A percentile compares a stretch with the other conserved stretches of the same genome.
phyloP scores from a whole-genome alignment of 2,329 filamentous ascomycete genomes.

The Colletotrichum orchidophilum region DNA sequence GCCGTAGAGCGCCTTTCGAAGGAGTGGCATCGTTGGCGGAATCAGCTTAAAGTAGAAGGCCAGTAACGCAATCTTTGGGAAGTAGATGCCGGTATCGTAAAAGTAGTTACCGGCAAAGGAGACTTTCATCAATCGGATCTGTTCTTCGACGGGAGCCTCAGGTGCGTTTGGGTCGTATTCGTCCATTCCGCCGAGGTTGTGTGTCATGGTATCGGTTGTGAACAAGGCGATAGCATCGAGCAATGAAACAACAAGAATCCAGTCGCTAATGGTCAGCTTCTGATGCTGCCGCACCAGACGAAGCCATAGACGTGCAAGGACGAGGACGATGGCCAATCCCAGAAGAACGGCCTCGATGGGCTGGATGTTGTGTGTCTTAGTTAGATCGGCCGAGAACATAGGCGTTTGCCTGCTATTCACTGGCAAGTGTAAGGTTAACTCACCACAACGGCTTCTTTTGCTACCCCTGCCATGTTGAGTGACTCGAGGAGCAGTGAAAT shows the following conservation, averaged over 20 bases:
- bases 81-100: constrained; percentile 43
- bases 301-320: constrained; percentile 37
- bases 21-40: constrained; percentile 37
- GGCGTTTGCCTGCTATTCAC: not conserved
- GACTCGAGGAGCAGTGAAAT: not conserved
- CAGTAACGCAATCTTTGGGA: constrained; percentile 41
- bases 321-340: constrained; percentile 35
- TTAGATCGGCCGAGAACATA: constrained; percentile 9
- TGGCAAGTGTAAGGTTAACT: not conserved
- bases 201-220: constrained; percentile 38
- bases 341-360: constrained; percentile 42
- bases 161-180: constrained; percentile 35
- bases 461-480: constrained; percentile 20
- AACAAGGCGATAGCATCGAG: constrained; percentile 41
- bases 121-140: constrained; percentile 39
- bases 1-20: constrained; percentile 38
- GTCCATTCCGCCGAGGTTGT: constrained; percentile 42
- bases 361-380: constrained; percentile 21
- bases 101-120: constrained; percentile 44
- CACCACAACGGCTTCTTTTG: constrained; percentile 32
- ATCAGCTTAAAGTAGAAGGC: constrained; percentile 42
- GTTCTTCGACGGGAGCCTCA: constrained; percentile 15
- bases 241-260: constrained; percentile 39
- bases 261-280: constrained; percentile 42
- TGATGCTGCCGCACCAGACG: constrained; percentile 38